phyloP scores from a whole-genome alignment of 306 rosid species.

The Astragalus membranaceus region DNA sequence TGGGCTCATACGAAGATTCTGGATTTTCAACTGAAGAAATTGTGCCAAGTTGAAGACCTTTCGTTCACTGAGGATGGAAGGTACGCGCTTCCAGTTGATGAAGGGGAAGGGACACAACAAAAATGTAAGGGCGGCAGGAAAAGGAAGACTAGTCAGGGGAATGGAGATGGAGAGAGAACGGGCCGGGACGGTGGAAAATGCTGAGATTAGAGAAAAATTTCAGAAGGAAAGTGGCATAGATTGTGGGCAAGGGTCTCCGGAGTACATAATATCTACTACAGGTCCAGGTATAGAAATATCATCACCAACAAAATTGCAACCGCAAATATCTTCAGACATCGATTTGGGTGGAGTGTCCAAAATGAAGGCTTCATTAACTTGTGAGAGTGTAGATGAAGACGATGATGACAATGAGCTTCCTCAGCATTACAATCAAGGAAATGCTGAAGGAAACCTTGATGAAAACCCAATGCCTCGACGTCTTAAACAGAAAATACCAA shows the following conservation, averaged over 20 bases:
- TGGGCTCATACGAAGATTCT: slow-evolving; percentile 35
- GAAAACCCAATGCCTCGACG: not conserved
- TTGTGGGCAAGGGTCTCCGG: not conserved
- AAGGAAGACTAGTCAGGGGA: not conserved
- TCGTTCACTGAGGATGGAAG: not conserved
- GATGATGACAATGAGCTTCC: not conserved
- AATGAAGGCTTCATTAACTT: not conserved
- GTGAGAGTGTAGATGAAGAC: not conserved
- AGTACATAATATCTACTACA: not conserved
- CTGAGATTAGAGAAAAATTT: not conserved
- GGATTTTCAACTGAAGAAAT: slow-evolving; percentile 18
- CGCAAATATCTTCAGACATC: not conserved
- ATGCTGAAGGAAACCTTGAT: not conserved
- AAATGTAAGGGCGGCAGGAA: not conserved
- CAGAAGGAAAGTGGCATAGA: not conserved
- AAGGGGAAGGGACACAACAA: not conserved
- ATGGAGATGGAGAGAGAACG: not conserved
- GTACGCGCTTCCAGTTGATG: slow-evolving; percentile 3
- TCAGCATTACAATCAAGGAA: slow-evolving; percentile 3
- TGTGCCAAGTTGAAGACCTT: slow-evolving; percentile 27
- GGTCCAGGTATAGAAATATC: not conserved
- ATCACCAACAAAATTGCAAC: slow-evolving; percentile 12
- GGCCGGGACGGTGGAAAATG: not conserved
- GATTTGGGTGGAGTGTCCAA: not conserved
- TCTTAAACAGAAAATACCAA: not conserved